A percentile compares a stretch with the other conserved stretches of the same genome.
Conservation (phyloP, 1,284 basidiomycete species). For the Uromyces viciae-fabae region DNA sequence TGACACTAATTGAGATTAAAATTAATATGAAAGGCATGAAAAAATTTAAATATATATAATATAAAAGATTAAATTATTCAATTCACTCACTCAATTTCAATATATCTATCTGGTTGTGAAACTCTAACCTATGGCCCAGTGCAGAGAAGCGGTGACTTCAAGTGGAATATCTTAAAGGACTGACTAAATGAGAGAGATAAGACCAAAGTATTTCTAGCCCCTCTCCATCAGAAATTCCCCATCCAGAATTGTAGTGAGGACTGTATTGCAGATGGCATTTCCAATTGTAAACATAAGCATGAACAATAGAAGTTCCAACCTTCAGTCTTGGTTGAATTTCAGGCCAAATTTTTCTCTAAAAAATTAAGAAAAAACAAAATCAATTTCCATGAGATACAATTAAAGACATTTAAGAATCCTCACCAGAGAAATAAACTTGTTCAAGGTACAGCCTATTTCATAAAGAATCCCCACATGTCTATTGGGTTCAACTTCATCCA, state of each 20-base stretch:
- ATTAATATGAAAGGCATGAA: not conserved
- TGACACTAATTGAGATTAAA: not conserved
- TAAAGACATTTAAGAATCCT: not conserved
- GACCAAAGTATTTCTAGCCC: not conserved
- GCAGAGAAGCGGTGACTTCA: not conserved
- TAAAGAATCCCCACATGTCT: not conserved
- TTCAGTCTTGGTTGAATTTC: not conserved
- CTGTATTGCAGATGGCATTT: not conserved
- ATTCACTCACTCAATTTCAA: not conserved
- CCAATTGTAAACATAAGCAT: not conserved
- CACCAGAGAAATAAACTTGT: not conserved
- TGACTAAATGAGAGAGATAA: not conserved
- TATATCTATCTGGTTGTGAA: not conserved
- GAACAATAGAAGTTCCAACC: not conserved
- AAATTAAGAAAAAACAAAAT: not conserved
- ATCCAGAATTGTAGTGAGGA: not conserved
- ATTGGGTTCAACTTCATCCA: not conserved
- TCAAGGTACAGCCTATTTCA: not conserved
- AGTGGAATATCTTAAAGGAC: not conserved
- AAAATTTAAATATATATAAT: not conserved
- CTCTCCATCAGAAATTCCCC: too few species aligned
- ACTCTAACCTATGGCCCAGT: not conserved
- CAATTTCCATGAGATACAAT: not conserved
- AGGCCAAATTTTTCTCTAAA: not conserved
- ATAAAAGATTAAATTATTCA: too few species aligned